A percentile compares a stretch with the other conserved stretches of the same genome.
Conservation (phyloP, 2,329 filamentous ascomycete genomes). For the Albifimbria verrucaria region DNA sequence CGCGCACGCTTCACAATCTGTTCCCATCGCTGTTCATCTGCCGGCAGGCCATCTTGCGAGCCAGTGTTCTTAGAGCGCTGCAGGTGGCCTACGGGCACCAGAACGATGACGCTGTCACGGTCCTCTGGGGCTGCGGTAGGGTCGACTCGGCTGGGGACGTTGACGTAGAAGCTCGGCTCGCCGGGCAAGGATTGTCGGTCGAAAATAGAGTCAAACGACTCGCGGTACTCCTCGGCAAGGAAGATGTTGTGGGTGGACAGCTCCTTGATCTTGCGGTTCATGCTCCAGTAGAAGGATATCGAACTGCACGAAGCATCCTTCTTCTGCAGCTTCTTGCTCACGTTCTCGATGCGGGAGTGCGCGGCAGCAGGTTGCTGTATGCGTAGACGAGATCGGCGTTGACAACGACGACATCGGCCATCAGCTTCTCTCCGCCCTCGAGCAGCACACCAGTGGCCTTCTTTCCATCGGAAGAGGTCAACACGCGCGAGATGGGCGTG, state of each 20-base stretch:
- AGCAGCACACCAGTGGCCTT: conserved; percentile 58
- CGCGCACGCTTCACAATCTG: conserved; percentile 58
- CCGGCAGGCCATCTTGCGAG: conserved; percentile 26
- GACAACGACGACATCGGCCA: conserved; percentile 64
- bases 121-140: conserved; percentile 62
- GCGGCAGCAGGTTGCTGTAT: conserved; percentile 66
- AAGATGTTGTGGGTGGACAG: conserved; percentile 74
- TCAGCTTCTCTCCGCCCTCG: conserved; percentile 52
- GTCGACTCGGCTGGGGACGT: conserved; percentile 70
- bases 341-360: conserved; percentile 23
- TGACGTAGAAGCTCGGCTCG: conserved; percentile 73
- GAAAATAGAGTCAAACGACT: conserved; percentile 76
- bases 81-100: conserved; percentile 71
- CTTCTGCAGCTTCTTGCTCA: conserved; percentile 38
- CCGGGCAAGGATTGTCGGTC: conserved; percentile 62
- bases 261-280: conserved; percentile 57
- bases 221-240: conserved; percentile 67
- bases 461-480: conserved; percentile 48
- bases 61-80: conserved; percentile 37
- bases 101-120: conserved; percentile 63
- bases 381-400: conserved; percentile 75
- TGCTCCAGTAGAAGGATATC: conserved; percentile 75
- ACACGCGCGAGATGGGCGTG: conserved; percentile 53
- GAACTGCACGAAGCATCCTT: conserved; percentile 64
- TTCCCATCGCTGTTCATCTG: conserved; percentile 55